Conservation (phyloP, 495 filamentous ascomycete species). For the Aspergillus nanangensis region DNA sequence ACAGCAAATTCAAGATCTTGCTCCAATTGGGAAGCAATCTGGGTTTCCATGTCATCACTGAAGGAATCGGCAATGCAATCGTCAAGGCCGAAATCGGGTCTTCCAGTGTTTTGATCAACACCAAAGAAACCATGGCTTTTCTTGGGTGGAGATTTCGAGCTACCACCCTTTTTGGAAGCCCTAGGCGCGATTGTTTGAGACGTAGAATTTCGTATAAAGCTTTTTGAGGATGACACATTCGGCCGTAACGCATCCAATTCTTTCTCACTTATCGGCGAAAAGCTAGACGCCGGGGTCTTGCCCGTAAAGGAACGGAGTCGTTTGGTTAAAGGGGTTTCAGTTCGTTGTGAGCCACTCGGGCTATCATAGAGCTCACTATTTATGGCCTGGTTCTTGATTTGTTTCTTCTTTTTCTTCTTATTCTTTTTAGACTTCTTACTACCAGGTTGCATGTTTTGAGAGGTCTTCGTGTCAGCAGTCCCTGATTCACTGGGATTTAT, state of each 20-base stretch:
- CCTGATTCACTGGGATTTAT: constrained; percentile 14
- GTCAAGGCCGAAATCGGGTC: neutral
- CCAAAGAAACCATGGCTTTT: neutral
- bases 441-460: constrained; percentile 4
- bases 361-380: neutral
- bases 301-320: constrained; percentile 27
- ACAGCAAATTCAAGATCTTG: constrained; percentile 37
- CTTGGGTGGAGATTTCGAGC: neutral
- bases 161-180: neutral
- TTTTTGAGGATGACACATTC: constrained; percentile 3
- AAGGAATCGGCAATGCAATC: constrained; percentile 21
- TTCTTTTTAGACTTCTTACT: constrained; percentile 3
- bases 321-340: constrained; percentile 20
- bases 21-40: constrained; percentile 41
- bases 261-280: too few relatives aligned
- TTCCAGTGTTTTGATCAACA: neutral
- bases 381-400: too few relatives aligned
- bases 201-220: too few relatives aligned
- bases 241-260: too few relatives aligned
- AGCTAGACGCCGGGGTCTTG: constrained; percentile 5
- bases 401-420: constrained; percentile 12
- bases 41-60: constrained; percentile 39
- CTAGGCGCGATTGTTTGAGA: neutral
- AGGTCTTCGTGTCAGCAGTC: neutral
- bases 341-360: constrained; percentile 6